phyloP scores from a whole-genome alignment of 768 basidiomycete genomes.

The Dioszegia crocea region DNA sequence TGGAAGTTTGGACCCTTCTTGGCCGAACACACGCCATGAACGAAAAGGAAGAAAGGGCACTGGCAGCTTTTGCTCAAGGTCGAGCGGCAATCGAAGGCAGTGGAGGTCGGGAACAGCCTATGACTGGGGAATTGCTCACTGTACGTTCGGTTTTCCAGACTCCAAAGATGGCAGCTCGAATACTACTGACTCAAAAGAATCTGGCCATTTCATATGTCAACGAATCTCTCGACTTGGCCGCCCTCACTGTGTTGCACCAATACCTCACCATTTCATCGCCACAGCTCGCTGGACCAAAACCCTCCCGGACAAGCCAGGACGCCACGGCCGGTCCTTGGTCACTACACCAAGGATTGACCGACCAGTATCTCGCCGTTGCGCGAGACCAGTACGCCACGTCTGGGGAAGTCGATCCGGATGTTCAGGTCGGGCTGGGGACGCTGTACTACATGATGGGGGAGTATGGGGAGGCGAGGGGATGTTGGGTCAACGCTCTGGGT shows the following conservation, averaged over 20 bases:
- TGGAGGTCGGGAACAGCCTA: conserved; percentile 7
- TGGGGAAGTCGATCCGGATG: conserved; percentile 70
- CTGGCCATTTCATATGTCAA: conserved; percentile 95
- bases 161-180: neutral
- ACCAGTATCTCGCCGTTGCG: conserved; percentile 76
- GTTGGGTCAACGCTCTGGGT: conserved; percentile 81
- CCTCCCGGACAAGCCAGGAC: conserved; percentile 23
- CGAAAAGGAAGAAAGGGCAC: conserved; percentile 53
- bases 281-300: conserved; percentile 53
- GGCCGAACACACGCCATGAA: conserved; percentile 70
- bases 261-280: conserved; percentile 68
- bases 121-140: conserved; percentile 37
- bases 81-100: conserved; percentile 25
- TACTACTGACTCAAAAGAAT: conserved; percentile 53
- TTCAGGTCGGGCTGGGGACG: conserved; percentile 89
- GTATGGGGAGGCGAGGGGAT: conserved; percentile 86
- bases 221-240: conserved; percentile 80
- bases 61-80: conserved; percentile 52
- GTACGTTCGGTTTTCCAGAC: conserved; percentile 18
- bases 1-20: conserved; percentile 83
- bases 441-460: conserved; percentile 83
- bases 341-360: conserved; percentile 70
- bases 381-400: conserved; percentile 72
- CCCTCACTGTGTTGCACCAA: conserved; percentile 76
- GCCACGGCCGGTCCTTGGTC: conserved; percentile 60